Evolutionary conservation across 2,329 filamentous ascomycete species (phyloP).

Genomic region (Didymellaceae sp.): DNA sequence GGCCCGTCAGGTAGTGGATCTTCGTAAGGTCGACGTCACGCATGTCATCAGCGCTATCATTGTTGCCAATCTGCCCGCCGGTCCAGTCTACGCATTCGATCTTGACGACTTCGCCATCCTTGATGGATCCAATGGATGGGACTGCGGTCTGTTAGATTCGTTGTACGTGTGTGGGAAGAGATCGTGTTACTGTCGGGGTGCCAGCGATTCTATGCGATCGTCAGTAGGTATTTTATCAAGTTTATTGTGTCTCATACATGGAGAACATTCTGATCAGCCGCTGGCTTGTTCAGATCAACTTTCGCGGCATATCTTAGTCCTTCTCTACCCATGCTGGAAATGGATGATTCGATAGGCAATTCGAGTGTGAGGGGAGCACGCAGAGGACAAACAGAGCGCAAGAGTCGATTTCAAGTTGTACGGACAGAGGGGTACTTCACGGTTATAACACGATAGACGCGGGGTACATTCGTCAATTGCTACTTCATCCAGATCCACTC

Average conservation of each 20-base stretch:
- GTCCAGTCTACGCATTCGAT: slow-evolving; percentile 88
- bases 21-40: slow-evolving; percentile 82
- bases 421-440: slow-evolving; percentile 15
- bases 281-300: slow-evolving; percentile 75
- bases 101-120: slow-evolving; percentile 86
- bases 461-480: slow-evolving; percentile 33
- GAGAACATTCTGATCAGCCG: slow-evolving; percentile 70
- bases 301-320: slow-evolving; percentile 74
- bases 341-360: neutral
- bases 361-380: no score
- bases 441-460: slow-evolving; percentile 25
- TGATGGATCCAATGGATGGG: slow-evolving; percentile 74
- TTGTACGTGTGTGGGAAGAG: neutral
- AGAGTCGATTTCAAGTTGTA: neutral
- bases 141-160: slow-evolving; percentile 58
- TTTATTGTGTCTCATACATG: slow-evolving; percentile 61
- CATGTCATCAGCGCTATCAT: slow-evolving; percentile 88
- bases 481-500: slow-evolving; percentile 26
- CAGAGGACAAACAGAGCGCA: neutral
- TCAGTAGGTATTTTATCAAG: neutral
- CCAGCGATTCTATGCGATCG: slow-evolving; percentile 77
- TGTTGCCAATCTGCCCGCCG: slow-evolving; percentile 81
- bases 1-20: slow-evolving; percentile 87
- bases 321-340: slow-evolving; percentile 54
- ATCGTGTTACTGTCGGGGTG: slow-evolving; percentile 87